Percentiles rank a stretch among this genome's conserved stretches.
These are phyloP conservation scores for Candida labiduridarum DNA, from an alignment of 1,139 yeast genomes.

Conservation along the genomic window DNA sequence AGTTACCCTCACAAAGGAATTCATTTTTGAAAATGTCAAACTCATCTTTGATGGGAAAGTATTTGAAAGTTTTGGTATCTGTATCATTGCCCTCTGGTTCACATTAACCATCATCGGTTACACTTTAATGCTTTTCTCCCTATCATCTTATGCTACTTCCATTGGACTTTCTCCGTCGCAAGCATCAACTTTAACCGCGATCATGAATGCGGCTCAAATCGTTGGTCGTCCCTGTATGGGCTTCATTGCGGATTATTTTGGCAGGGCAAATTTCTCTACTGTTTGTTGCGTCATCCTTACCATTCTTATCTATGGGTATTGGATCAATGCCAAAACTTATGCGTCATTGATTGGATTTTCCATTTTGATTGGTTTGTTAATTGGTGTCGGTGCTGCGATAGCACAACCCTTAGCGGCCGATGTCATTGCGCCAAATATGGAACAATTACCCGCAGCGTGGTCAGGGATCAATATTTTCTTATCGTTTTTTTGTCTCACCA, in stretches of 20 bases:
- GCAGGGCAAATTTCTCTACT: constrained; percentile 56
- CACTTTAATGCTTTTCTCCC: constrained; percentile 59
- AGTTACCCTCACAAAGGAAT: constrained; percentile 23
- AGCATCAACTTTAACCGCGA: constrained; percentile 62
- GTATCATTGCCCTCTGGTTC: constrained; percentile 58
- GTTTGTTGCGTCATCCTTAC: constrained; percentile 31
- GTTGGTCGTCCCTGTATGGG: constrained; percentile 72
- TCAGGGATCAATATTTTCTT: constrained; percentile 54
- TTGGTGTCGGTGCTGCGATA: constrained; percentile 70
- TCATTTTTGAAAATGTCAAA: constrained; percentile 22
- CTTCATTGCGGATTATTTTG: constrained; percentile 54
- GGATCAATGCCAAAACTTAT: constrained; percentile 59
- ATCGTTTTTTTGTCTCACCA: constrained; percentile 45
- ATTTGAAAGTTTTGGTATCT: constrained; percentile 39
- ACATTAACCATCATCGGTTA: constrained; percentile 58
- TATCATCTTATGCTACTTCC: constrained; percentile 62
- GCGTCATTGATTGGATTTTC: constrained; percentile 55
- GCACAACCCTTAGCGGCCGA: constrained; percentile 64
- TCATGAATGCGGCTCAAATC: constrained; percentile 63
- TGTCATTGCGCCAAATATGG: constrained; percentile 41
- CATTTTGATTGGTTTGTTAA: constrained; percentile 50
- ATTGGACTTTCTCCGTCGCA: constrained; percentile 58
- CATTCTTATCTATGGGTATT: constrained; percentile 46
- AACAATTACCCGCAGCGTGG: constrained; percentile 61
- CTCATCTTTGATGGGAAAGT: constrained; percentile 32